A percentile compares a stretch with the other conserved stretches of the same genome.
Conservation (phyloP, 2,329 filamentous ascomycete species). For the Elsinoe batatas region DNA sequence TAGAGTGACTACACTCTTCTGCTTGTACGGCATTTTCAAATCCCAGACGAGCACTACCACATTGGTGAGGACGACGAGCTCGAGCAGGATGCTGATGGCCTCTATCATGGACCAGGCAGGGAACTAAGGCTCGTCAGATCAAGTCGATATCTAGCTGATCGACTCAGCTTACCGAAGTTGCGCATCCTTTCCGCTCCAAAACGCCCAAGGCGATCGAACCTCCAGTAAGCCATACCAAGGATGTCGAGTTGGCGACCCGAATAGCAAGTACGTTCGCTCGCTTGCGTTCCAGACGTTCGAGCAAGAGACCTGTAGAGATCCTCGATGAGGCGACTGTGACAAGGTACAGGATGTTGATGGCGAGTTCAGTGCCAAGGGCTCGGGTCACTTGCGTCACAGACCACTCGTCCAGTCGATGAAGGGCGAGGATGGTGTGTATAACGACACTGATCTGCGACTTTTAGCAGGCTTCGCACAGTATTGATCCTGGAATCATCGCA, state of each 20-base stretch:
- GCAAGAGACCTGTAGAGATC: not conserved
- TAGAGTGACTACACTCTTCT: not conserved
- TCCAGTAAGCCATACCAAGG: not conserved
- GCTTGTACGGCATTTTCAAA: not conserved
- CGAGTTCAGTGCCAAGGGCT: not conserved
- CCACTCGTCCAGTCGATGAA: not conserved
- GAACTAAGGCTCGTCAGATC: not conserved
- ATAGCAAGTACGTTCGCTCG: not conserved
- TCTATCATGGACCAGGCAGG: not conserved
- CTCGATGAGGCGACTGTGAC: constrained; percentile 3
- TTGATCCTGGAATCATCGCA: too few relatives aligned
- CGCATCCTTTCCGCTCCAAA: not conserved
- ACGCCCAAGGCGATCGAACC: not conserved
- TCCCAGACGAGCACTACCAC: constrained; percentile 3
- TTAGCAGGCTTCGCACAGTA: not conserved
- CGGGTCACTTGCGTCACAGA: not conserved
- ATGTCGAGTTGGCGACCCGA: not conserved
- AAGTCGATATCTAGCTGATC: too few relatives aligned
- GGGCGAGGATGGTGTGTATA: not conserved
- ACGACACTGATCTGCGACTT: not conserved
- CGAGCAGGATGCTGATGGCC: not conserved
- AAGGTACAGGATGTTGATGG: not conserved
- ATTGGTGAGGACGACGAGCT: not conserved
- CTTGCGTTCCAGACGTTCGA: constrained; percentile 2
- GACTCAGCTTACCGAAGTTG: not conserved